Evolutionary conservation across 257 asterid species (phyloP), one percentile per base, ranked within the genome.

Genomic region (Penstemon eatonii): DNA sequence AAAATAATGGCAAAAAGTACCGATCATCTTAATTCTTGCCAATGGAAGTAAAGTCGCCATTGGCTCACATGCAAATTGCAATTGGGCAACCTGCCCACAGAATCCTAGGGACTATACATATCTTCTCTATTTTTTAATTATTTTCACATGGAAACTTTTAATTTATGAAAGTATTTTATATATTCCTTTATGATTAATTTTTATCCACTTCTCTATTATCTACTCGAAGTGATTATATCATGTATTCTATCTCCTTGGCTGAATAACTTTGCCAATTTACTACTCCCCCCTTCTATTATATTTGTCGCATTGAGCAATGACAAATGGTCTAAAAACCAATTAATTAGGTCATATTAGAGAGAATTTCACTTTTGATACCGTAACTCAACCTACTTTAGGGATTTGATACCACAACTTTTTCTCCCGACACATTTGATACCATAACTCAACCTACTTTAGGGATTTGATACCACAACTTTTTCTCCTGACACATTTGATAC

Each of bases 21-120:
- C 33, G 33, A 25, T 25, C 33, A 25, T 67, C 58, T 10, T 57
- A 49, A 38, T 81, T 73, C 6, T 66, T 70, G 82, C 77, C 73
- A 70, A 53, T 73, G 40, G 70, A 80, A 76, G 81, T 66, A 73
- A 80, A 76, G 77, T 73, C 62, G 73, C 66, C 53, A 76, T 66
- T 54, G 65, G 33, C 15, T 73, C 74, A 63, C 72, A 71, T 41
- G 67, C 63, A 70, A 62, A 71, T 62, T 41, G 67, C 63, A 70
- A 62, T 75, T 62, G 66, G 78, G 42, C 82, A 67, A 77, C 61
- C 74, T 70, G 54, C 62, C 56, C n/a, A 68, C 74, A 43, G 9
- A 74, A 64, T 75, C 63, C 68, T 65, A 66, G 81, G 68, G 68
- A 68, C 55, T 44, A 12, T 67, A 33, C 63, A 67, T 45, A 55